Evolutionary conservation across 2,329 filamentous ascomycete species (phyloP).

Genomic region (Fusarium sp.): DNA sequence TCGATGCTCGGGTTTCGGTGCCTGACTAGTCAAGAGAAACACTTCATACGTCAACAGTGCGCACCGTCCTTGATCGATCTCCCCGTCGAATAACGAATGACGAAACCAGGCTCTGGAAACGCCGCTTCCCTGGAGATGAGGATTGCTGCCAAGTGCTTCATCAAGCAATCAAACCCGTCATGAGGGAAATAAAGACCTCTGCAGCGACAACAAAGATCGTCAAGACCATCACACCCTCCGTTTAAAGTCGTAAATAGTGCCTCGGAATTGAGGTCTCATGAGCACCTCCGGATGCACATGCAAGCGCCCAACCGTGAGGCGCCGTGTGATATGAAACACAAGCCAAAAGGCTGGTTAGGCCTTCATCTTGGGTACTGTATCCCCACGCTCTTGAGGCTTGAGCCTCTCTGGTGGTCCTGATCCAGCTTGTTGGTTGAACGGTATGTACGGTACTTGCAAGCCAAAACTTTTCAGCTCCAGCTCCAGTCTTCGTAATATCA

Average conservation of each 20-base stretch:
- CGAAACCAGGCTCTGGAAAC: conserved; percentile 11
- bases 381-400: conserved; percentile 3
- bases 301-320: conserved; percentile 26
- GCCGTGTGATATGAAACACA: background rate
- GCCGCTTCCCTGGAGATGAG: conserved; percentile 7
- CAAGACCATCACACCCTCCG: conserved; percentile 18
- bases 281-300: conserved; percentile 34
- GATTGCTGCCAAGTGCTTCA: conserved; percentile 12
- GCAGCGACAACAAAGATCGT: conserved; percentile 10
- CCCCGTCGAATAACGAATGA: conserved; percentile 19
- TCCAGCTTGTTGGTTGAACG: background rate
- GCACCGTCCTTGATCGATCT: conserved; percentile 13
- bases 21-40: conserved; percentile 33
- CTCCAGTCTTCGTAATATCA: background rate
- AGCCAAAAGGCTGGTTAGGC: background rate
- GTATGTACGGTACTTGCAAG: background rate
- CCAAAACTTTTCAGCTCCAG: conserved; percentile 17
- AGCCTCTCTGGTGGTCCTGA: conserved; percentile 9
- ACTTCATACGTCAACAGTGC: conserved; percentile 32
- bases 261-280: conserved; percentile 36
- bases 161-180: conserved; percentile 5
- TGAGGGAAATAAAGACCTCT: conserved; percentile 13
- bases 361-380: conserved; percentile 4
- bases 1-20: conserved; percentile 29
- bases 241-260: conserved; percentile 22